Percentiles rank a stretch among this genome's conserved stretches.
Conservation (phyloP, 2,329 filamentous ascomycete genomes). For the Massarina eburnea region DNA sequence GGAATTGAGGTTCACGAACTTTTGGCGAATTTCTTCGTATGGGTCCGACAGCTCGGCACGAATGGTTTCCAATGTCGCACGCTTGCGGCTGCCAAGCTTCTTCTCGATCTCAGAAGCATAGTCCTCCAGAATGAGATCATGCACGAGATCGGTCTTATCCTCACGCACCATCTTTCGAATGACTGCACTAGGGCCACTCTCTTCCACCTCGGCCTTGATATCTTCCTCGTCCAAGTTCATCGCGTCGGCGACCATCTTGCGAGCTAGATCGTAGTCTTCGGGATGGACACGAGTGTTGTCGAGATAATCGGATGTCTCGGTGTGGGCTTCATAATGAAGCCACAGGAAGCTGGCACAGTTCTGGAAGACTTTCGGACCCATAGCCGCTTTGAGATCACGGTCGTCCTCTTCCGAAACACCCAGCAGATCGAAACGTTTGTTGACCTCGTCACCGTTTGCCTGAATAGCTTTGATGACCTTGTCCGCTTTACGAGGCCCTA, state of each 20-base stretch:
- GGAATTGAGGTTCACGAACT: conserved; percentile 68
- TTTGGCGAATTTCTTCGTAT: conserved; percentile 89
- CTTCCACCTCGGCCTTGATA: conserved; percentile 89
- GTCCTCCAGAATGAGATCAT: conserved; percentile 93
- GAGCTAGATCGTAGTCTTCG: conserved; percentile 95
- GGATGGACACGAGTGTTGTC: conserved; percentile 97
- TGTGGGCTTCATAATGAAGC: conserved; percentile 83
- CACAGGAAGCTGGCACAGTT: conserved; percentile 96
- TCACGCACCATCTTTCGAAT: conserved; percentile 95
- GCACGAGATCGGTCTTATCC: conserved; percentile 90
- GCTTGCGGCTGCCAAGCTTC: conserved; percentile 92
- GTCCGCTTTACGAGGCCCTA: conserved; percentile 88
- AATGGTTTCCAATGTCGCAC: conserved; percentile 93
- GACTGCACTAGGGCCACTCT: conserved; percentile 85
- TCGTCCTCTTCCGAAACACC: conserved; percentile 77
- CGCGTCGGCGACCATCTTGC: conserved; percentile 98
- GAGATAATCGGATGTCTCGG: conserved; percentile 81
- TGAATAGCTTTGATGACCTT: conserved; percentile 87
- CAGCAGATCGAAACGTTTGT: conserved; percentile 82
- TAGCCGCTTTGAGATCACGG: conserved; percentile 46
- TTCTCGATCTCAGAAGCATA: conserved; percentile 94
- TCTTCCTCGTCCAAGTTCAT: conserved; percentile 97
- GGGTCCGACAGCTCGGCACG: conserved; percentile 88
- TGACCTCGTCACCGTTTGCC: conserved; percentile 82
- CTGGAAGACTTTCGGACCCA: conserved; percentile 89